A percentile compares a stretch with the other conserved stretches of the same genome.
These are phyloP conservation scores for Yamadazyma sp. DNA, from an alignment of 1,139 yeast genomes.

Conservation along the genomic window DNA sequence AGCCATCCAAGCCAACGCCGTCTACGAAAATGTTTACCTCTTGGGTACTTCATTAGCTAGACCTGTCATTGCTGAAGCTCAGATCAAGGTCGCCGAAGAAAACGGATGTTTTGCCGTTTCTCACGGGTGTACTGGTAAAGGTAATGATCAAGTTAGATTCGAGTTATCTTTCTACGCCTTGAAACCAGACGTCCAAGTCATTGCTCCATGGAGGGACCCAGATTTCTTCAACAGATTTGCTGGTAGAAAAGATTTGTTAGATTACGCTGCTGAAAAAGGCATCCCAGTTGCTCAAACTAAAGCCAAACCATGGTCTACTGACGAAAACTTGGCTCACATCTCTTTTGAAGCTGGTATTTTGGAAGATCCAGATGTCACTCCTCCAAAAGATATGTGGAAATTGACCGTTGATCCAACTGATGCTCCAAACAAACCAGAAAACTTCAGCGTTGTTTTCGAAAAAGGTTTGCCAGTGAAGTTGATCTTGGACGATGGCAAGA, in stretches of 20 bases:
- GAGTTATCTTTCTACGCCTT: slow-evolving; percentile 95
- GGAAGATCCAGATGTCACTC: slow-evolving; percentile 97
- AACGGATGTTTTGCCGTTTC: slow-evolving; percentile 98
- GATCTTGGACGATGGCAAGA: slow-evolving; percentile 61
- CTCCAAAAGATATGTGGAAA: slow-evolving; percentile 99
- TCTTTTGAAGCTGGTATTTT: slow-evolving; percentile 98
- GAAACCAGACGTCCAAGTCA: slow-evolving; percentile 94
- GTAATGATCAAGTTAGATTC: slow-evolving; percentile 98
- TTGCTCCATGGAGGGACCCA: slow-evolving; percentile 99
- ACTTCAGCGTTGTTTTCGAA: slow-evolving; percentile 75
- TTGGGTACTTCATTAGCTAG: slow-evolving; percentile 97
- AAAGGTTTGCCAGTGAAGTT: slow-evolving; percentile 88
- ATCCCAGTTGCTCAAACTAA: slow-evolving; percentile 96
- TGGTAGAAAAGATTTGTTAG: slow-evolving; percentile 94
- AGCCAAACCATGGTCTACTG: slow-evolving; percentile 99
- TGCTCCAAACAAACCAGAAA: slow-evolving; percentile 93
- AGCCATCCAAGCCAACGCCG: slow-evolving; percentile 95
- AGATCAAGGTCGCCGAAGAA: slow-evolving; percentile 92
- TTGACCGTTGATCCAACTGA: slow-evolving; percentile 93
- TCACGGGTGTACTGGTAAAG: slow-evolving; percentile 99
- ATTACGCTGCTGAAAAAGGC: slow-evolving; percentile 85
- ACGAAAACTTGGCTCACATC: slow-evolving; percentile 97
- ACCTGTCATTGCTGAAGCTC: slow-evolving; percentile 98
- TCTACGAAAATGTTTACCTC: slow-evolving; percentile 93
- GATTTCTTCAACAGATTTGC: slow-evolving; percentile 92